phyloP scores from a whole-genome alignment of 106 monocot species.

The Hemerocallis citrina region DNA sequence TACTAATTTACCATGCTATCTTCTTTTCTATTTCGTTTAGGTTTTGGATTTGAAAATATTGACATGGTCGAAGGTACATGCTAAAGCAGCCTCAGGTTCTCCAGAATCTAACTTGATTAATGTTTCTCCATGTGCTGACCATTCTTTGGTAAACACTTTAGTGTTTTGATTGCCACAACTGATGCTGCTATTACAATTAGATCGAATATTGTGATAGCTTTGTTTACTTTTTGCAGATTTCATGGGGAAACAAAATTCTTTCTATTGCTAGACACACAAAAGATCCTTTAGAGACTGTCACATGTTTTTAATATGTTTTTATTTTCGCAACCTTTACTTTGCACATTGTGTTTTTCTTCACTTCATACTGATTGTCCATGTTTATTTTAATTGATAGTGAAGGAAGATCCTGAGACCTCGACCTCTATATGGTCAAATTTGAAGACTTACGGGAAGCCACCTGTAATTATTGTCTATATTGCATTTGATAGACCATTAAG shows the following conservation, averaged over 20 bases:
- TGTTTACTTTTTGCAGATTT: conserved; percentile 39
- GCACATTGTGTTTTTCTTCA: background rate
- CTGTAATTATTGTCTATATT: conserved; percentile 34
- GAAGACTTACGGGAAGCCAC: conserved; percentile 91
- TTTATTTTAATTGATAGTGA: conserved; percentile 50
- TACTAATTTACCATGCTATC: no score
- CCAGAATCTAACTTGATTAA: conserved; percentile 17
- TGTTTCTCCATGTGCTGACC: conserved; percentile 79
- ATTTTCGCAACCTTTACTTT: background rate
- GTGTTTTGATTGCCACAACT: background rate
- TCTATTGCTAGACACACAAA: conserved; percentile 95
- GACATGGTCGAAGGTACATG: conserved; percentile 87
- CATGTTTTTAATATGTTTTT: conserved; percentile 39
- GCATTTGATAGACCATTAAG: background rate
- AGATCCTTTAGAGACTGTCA: conserved; percentile 82
- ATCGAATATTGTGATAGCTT: background rate
- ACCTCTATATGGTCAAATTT: conserved; percentile 81
- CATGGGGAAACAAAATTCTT: conserved; percentile 82
- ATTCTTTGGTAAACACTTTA: conserved; percentile 66
- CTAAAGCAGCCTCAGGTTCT: conserved; percentile 29
- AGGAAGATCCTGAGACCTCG: conserved; percentile 79
- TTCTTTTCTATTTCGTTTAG: conserved; percentile 29
- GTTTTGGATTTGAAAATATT: conserved; percentile 89
- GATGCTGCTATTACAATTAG: background rate
- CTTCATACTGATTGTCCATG: background rate